Percentiles rank a stretch among this genome's conserved stretches.
These are phyloP conservation scores for Desmodesmus armatus DNA, from an alignment of 139 green algal genomes.

Conservation along the genomic window DNA sequence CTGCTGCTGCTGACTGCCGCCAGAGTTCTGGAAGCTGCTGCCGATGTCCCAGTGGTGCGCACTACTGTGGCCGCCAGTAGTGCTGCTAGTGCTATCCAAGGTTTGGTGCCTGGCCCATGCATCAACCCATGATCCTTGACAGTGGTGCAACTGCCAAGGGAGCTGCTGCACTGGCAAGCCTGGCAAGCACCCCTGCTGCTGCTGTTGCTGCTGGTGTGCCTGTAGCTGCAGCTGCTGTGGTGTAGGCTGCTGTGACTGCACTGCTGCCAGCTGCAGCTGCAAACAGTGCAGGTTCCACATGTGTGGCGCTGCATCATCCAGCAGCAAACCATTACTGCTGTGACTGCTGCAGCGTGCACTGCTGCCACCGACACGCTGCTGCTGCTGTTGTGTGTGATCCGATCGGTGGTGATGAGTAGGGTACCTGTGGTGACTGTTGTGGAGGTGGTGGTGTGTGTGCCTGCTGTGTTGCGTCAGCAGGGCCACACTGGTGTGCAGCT, in stretches of 20 bases:
- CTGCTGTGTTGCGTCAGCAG: not conserved
- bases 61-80: too few species aligned
- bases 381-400: not conserved
- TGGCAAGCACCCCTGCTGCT: not conserved
- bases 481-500: not conserved
- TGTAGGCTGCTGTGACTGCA: not conserved
- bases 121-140: not conserved
- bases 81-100: not conserved
- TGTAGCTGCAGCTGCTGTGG: conserved; percentile 2
- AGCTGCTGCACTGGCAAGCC: not conserved
- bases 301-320: too few species aligned
- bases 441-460: not conserved
- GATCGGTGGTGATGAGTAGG: too few species aligned
- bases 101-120: conserved; percentile 6
- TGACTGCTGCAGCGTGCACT: not conserved
- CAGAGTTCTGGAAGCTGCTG: not conserved
- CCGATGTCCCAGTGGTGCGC: too few species aligned
- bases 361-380: not conserved
- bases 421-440: not conserved
- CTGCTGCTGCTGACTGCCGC: not conserved
- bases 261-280: not conserved
- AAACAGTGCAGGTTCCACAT: too few species aligned
- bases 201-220: not conserved
- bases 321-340: too few species aligned
- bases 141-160: not conserved